A percentile compares a stretch with the other conserved stretches of the same genome.
Evolutionary conservation across 2,329 filamentous ascomycete species (phyloP).

Genomic region (Calonectria montana): DNA sequence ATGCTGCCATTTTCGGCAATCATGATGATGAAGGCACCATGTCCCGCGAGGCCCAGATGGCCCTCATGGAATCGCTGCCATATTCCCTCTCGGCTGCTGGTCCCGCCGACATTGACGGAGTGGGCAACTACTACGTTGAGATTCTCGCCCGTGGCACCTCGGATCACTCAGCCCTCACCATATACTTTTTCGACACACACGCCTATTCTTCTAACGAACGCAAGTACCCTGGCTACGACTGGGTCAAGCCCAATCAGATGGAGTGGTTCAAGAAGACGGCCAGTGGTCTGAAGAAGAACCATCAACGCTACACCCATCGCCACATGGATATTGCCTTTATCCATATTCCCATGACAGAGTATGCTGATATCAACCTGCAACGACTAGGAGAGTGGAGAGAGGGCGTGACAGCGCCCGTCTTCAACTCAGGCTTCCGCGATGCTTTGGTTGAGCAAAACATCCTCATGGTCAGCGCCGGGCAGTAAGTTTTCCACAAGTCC

Average conservation of each 20-base stretch:
- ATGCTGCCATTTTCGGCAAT: slow-evolving; percentile 95
- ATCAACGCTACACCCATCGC: slow-evolving; percentile 87
- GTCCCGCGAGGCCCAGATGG: slow-evolving; percentile 83
- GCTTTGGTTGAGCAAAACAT: slow-evolving; percentile 88
- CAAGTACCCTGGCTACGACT: slow-evolving; percentile 93
- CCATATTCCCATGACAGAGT: slow-evolving; percentile 95
- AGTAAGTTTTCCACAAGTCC: slow-evolving; percentile 66
- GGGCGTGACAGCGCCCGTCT: slow-evolving; percentile 85
- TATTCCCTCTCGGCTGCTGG: slow-evolving; percentile 90
- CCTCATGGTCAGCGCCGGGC: slow-evolving; percentile 89
- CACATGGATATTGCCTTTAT: slow-evolving; percentile 98
- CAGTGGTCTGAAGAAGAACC: slow-evolving; percentile 77
- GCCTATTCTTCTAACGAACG: slow-evolving; percentile 90
- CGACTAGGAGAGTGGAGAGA: slow-evolving; percentile 79
- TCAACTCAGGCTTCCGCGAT: slow-evolving; percentile 93
- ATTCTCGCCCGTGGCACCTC: slow-evolving; percentile 82
- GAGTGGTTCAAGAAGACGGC: slow-evolving; percentile 91
- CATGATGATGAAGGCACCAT: slow-evolving; percentile 94
- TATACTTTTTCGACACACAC: slow-evolving; percentile 97
- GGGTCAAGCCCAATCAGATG: slow-evolving; percentile 94
- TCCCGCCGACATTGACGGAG: slow-evolving; percentile 84
- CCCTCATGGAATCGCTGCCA: slow-evolving; percentile 84
- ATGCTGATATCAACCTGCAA: slow-evolving; percentile 72
- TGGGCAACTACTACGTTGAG: slow-evolving; percentile 96
- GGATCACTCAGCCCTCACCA: slow-evolving; percentile 88